Base-by-base conservation (phyloP, 805 yeast genomes). In the Candida krabiensis region DNA sequence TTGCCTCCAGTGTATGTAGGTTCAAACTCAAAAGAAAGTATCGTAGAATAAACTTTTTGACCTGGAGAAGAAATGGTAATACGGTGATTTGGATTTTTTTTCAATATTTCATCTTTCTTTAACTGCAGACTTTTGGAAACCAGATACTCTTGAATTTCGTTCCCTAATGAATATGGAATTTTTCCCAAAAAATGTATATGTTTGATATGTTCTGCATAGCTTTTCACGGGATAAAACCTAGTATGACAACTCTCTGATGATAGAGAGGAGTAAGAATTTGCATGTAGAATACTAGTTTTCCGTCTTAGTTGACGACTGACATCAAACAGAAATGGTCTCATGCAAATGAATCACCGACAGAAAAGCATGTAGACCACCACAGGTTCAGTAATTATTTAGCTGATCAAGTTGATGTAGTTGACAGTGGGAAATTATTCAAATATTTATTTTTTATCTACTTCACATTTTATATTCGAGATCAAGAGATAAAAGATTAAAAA, bases 1-100 rank as follows among this genome's bases (percentile, higher is more conserved):
- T 90, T 79, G 2, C 99, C 99, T 9, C 95, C 91, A 0, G 99
- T 91, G 56, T 87, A 89, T 0, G 89, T 88, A 3, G 89, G 87
- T 14, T 78, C 70, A 64, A 93, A 86, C 56, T 93, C 90, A 64
- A 88, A 89, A 1, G 96, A 83, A 12, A 91, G 64, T 4, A 90
- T 60, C 0, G 82, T 72, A 0, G 96, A 91, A 23, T 66, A 63
- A 2, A 87, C 84, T 46, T 75, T 73, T 70, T 33, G 15, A 7
- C 46, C 40, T 6, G 33, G 9, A 45, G 47, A 26, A 3, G 29
- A 22, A 4, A 19, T 9, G 16, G 33, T 19, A 12, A n/a, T 28
- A 12, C 28, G 11, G 11, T 12, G 30, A 9, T 30, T 42, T 17
- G 55, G 47, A 28, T 50, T 56, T 21, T 49, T 51, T 9, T 24